Conservation (phyloP, 75 land plant genomes). For the Pinus taeda region DNA sequence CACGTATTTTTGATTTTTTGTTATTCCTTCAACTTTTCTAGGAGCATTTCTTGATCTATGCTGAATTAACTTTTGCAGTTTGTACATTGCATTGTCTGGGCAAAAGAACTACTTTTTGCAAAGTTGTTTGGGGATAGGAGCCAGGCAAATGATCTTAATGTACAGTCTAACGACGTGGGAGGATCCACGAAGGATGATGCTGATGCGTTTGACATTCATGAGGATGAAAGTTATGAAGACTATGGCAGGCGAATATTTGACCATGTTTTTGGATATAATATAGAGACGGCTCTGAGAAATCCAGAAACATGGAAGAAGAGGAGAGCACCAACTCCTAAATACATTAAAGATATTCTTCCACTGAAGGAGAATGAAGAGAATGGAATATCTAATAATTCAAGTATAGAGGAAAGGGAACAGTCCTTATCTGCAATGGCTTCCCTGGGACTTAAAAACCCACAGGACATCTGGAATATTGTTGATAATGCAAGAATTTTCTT, state of each 20-base stretch:
- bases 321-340: slow-evolving; percentile 72
- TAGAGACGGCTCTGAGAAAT: slow-evolving; percentile 79
- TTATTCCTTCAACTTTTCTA: background rate
- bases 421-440: slow-evolving; percentile 68
- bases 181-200: slow-evolving; percentile 38
- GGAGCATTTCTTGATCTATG: background rate
- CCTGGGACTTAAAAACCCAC: slow-evolving; percentile 89
- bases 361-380: slow-evolving; percentile 23
- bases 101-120: slow-evolving; percentile 92
- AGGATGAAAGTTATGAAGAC: slow-evolving; percentile 62
- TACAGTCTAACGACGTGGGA: slow-evolving; percentile 47
- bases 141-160: slow-evolving; percentile 88
- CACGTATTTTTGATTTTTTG: background rate
- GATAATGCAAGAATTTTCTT: slow-evolving; percentile 87
- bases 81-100: slow-evolving; percentile 99
- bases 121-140: slow-evolving; percentile 94
- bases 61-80: slow-evolving; percentile 53
- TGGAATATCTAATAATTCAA: slow-evolving; percentile 23
- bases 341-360: slow-evolving; percentile 44
- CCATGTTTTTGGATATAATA: slow-evolving; percentile 96
- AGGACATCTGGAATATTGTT: slow-evolving; percentile 75
- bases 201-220: slow-evolving; percentile 62
- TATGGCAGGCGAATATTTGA: slow-evolving; percentile 87
- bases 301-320: slow-evolving; percentile 93
- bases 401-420: slow-evolving; percentile 11